Evolutionary conservation across 208 protist genomes (phyloP).

Genomic region (Trypanosoma mega): DNA sequence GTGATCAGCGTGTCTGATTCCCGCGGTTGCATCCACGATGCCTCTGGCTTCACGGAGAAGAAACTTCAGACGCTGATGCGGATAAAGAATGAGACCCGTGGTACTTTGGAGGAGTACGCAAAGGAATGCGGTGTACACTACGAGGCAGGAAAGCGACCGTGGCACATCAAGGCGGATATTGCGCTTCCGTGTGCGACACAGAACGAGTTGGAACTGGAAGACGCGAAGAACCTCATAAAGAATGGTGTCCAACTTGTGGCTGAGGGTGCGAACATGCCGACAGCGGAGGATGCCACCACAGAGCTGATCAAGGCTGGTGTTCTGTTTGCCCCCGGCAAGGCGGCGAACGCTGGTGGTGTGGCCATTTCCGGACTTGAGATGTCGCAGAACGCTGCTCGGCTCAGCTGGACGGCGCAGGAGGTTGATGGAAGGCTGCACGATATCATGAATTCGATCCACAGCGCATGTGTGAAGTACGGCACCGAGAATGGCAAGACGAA

Average conservation of each 20-base stretch:
- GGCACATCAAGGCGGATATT: slow-evolving; percentile 61
- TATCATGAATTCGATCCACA: slow-evolving; percentile 93
- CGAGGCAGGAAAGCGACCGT: slow-evolving; percentile 65
- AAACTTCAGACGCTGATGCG: slow-evolving; percentile 66
- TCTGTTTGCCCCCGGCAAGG: slow-evolving; percentile 91
- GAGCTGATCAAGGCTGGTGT: slow-evolving; percentile 50
- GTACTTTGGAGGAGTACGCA: slow-evolving; percentile 64
- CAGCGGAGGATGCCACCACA: slow-evolving; percentile 80
- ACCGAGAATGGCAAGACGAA: slow-evolving; percentile 51
- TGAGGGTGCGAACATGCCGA: slow-evolving; percentile 95
- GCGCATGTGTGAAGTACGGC: slow-evolving; percentile 55
- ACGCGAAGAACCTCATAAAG: slow-evolving; percentile 69
- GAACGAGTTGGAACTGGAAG: slow-evolving; percentile 90
- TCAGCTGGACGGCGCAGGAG: slow-evolving; percentile 85
- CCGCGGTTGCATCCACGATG: slow-evolving; percentile 72
- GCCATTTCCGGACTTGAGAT: slow-evolving; percentile 94
- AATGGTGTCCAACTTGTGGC: slow-evolving; percentile 80
- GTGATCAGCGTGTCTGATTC: slow-evolving; percentile 87
- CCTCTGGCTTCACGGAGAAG: slow-evolving; percentile 79
- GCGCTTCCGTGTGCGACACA: slow-evolving; percentile 93
- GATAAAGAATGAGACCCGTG: slow-evolving; percentile 64
- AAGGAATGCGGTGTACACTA: slow-evolving; percentile 65
- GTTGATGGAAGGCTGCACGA: slow-evolving; percentile 79
- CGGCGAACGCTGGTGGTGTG: slow-evolving; percentile 94
- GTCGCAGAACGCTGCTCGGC: slow-evolving; percentile 89